Base-by-base conservation (phyloP, 805 yeast species). In the Ogataea thermomethanolica region DNA sequence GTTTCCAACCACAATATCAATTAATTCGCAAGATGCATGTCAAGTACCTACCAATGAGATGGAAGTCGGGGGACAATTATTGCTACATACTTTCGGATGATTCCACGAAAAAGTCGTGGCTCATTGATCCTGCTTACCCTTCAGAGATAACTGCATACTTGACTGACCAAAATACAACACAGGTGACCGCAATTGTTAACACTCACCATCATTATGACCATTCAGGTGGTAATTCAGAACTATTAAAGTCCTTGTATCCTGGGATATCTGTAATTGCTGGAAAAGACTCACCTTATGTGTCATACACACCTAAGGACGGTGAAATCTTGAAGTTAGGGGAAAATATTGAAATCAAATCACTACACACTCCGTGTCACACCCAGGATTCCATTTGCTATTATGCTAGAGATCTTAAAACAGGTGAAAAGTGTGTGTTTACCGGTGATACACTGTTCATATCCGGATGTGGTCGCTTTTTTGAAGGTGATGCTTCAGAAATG, bases 141-240 rank as follows among this genome's bases (percentile, higher is more conserved):
- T 59, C 70, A 4, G 96, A 88, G 44, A 77, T 77, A 7, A 58
- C 73, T 40, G 73, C 82, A 4, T 66, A 61, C 10, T 55, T 76
- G 22, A 35, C 43, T 2, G 32, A 47, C 10, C 40, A 50, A 17
- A 54, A 53, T 22, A 59, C 65, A 28, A 62, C 73, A 28, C 75
- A 81, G 36, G 63, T 93, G 38, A 71, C 70, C 31, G 87, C 91
- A 1, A 84, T 93, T 43, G 95, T 86, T 36, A 93, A 93, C 64
- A 93, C 98, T 1, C 99, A 93, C 59, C 99, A 93, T 59, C 99
- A 93, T 62, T 78, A 79, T 56, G 99, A 93, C 59, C 99, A 93
- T 64, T 71, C 96, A 2, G 96, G 87, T 15, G 98, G 97, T 2
- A 90, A 89, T 55, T 62, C 66, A 15, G 62, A 61, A 12, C 44